Conservation (phyloP, 1,284 basidiomycete genomes). For the Rhodotorula sp. region DNA sequence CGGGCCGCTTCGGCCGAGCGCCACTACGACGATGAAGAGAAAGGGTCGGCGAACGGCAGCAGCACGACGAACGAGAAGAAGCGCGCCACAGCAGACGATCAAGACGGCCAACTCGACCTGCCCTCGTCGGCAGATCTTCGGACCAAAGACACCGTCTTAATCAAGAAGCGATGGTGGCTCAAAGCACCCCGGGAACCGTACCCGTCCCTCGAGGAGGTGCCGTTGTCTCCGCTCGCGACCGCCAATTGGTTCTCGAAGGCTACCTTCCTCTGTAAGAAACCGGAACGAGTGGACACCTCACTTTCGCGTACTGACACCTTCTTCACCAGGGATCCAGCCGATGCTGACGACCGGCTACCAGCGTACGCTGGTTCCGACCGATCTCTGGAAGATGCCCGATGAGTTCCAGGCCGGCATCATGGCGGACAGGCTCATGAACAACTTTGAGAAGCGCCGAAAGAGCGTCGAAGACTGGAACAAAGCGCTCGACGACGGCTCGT, state of each 20-base stretch:
- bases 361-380: slow-evolving; percentile 47
- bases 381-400: slow-evolving; percentile 55
- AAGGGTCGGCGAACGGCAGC: background rate
- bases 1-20: slow-evolving; percentile 13
- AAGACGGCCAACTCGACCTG: slow-evolving; percentile 5
- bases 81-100: background rate
- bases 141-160: background rate
- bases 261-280: slow-evolving; percentile 44
- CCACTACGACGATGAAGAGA: background rate
- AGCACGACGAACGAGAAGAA: slow-evolving; percentile 1
- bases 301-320: background rate
- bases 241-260: slow-evolving; percentile 58
- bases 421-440: slow-evolving; percentile 50
- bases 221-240: slow-evolving; percentile 56
- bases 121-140: slow-evolving; percentile 11
- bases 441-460: slow-evolving; percentile 43
- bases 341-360: slow-evolving; percentile 54
- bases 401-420: slow-evolving; percentile 57
- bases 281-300: background rate
- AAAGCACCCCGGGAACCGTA: slow-evolving; percentile 29
- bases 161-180: slow-evolving; percentile 27
- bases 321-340: slow-evolving; percentile 24
- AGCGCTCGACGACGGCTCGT: slow-evolving; percentile 44
- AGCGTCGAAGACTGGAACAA: slow-evolving; percentile 49
- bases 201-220: slow-evolving; percentile 59